Conservation (phyloP, 495 filamentous ascomycete species). For the Penicillium macrosclerotiorum region DNA sequence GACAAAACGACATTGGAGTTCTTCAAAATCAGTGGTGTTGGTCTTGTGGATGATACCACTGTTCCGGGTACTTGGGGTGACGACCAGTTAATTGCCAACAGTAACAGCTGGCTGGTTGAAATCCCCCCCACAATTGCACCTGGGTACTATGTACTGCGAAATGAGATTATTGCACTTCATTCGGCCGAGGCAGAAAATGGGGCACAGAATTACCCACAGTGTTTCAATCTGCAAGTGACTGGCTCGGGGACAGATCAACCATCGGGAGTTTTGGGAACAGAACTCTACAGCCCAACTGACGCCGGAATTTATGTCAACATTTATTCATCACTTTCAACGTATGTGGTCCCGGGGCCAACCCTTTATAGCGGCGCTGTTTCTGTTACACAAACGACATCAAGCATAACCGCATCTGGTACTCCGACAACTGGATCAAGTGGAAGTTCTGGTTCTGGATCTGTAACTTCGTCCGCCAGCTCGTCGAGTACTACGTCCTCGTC, state of each 20-base stretch:
- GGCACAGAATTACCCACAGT: conserved; percentile 75
- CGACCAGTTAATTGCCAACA: conserved; percentile 61
- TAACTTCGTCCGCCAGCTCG: conserved; percentile 1
- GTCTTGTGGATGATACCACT: conserved; percentile 49
- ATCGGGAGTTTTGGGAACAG: conserved; percentile 53
- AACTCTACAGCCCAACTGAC: conserved; percentile 58
- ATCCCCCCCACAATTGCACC: conserved; percentile 61
- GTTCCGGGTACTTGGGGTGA: conserved; percentile 61
- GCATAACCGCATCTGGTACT: conserved; percentile 26
- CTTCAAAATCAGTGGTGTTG: conserved; percentile 71
- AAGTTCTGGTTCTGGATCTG: conserved; percentile 3
- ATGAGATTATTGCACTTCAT: conserved; percentile 78
- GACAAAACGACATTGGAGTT: conserved; percentile 62
- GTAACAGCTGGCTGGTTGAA: conserved; percentile 62
- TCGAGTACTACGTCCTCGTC: conserved; percentile 2
- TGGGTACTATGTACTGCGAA: conserved; percentile 75
- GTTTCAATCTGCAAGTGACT: conserved; percentile 69
- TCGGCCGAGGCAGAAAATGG: conserved; percentile 52
- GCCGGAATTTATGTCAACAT: conserved; percentile 62
- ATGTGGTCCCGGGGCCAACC: conserved; percentile 50
- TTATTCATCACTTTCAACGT: conserved; percentile 46
- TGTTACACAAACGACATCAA: conserved; percentile 19
- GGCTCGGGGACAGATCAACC: conserved; percentile 58
- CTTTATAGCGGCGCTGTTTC: conserved; percentile 34
- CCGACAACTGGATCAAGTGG: conserved; percentile 13